These are phyloP conservation scores for Urostyla sp. DNA, from an alignment of 73 alveolate genomes.

Conservation along the genomic window DNA sequence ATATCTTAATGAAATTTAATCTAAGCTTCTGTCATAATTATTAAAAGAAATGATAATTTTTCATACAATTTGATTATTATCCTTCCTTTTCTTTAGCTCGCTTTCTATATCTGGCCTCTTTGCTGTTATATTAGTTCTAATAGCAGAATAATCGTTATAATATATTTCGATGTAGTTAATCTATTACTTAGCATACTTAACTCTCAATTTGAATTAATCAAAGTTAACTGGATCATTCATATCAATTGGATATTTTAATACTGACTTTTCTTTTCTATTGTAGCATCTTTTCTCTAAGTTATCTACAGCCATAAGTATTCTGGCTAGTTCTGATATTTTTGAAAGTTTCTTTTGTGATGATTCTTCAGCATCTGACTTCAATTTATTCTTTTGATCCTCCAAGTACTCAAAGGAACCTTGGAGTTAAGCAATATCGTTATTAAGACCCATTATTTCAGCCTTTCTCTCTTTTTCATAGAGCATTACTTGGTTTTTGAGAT, in stretches of 20 bases:
- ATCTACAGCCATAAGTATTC: conserved; percentile 74
- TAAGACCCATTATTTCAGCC: conserved; percentile 73
- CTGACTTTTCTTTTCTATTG: conserved; percentile 42
- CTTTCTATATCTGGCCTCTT: conserved; percentile 10
- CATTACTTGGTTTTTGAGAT: conserved; percentile 62
- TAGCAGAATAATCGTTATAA: conserved; percentile 48
- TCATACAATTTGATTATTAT: conserved; percentile 38
- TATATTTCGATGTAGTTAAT: conserved; percentile 39
- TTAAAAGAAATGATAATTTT: neutral
- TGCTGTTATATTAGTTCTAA: conserved; percentile 2
- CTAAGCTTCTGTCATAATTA: no score
- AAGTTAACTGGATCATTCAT: conserved; percentile 49
- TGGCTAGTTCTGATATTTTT: conserved; percentile 62
- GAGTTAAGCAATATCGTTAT: conserved; percentile 80
- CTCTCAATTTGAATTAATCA: conserved; percentile 30
- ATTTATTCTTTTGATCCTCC: conserved; percentile 58
- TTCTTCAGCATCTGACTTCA: conserved; percentile 64
- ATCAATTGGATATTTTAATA: conserved; percentile 31
- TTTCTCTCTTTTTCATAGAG: conserved; percentile 71
- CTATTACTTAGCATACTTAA: conserved; percentile 50
- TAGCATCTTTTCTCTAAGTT: conserved; percentile 57
- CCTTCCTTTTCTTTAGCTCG: conserved; percentile 1
- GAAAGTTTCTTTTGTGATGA: conserved; percentile 42
- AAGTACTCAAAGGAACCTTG: conserved; percentile 50
- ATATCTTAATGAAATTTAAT: no score